These are phyloP conservation scores for Zymoseptoria tritici DNA, from an alignment of 2,329 filamentous ascomycete species.

Conservation along the genomic window DNA sequence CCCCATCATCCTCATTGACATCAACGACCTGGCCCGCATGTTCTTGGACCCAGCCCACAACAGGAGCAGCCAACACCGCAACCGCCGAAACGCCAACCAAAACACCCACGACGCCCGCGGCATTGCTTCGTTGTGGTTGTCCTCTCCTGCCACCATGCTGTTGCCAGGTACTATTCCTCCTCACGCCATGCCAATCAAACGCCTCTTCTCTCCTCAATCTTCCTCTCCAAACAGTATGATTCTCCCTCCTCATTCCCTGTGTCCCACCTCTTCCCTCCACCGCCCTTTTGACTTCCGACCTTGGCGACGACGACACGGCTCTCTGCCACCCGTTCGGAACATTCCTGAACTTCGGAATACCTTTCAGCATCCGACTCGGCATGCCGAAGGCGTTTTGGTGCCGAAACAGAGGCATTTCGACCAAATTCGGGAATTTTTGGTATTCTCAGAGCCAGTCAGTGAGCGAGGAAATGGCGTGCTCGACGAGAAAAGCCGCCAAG, in stretches of 20 bases:
- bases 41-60: constrained; percentile 10
- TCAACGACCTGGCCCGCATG: not conserved
- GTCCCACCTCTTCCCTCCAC: constrained; percentile 11
- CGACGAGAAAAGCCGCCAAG: not conserved
- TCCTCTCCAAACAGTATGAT: not conserved
- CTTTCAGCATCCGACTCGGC: constrained; percentile 9
- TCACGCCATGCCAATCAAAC: constrained; percentile 13
- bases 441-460: not conserved
- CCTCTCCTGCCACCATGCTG: not conserved
- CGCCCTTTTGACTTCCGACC: constrained; percentile 16
- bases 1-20: constrained; percentile 1
- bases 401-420: constrained; percentile 10
- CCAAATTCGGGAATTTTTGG: not conserved
- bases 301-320: constrained; percentile 7
- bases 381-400: constrained; percentile 10
- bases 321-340: constrained; percentile 8
- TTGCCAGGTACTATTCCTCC: constrained; percentile 10
- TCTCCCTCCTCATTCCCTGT: not conserved
- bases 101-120: constrained; percentile 10
- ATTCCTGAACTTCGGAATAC: not conserved
- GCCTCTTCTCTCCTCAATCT: constrained; percentile 4
- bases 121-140: constrained; percentile 12
- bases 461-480: constrained; percentile 2
- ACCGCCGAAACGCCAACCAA: constrained; percentile 17
- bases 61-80: constrained; percentile 15